Conservation (phyloP, 352 stramenopile species). For the Achlya hypogyna region DNA sequence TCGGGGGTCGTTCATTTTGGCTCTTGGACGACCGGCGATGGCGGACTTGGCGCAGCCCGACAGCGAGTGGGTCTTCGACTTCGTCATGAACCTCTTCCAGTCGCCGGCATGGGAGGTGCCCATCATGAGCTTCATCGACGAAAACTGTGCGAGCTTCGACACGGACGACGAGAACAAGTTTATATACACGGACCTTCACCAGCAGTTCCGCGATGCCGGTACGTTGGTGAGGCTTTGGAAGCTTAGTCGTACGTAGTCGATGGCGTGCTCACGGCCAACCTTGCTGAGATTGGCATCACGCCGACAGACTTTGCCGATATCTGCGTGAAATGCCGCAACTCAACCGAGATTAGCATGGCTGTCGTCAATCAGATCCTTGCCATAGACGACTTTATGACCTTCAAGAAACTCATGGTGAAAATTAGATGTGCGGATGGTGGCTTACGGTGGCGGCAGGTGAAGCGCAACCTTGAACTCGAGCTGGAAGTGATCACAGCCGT, state of each 20-base stretch:
- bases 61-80: slow-evolving; percentile 85
- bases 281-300: slow-evolving; percentile 82
- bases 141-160: slow-evolving; percentile 83
- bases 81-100: slow-evolving; percentile 79
- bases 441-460: slow-evolving; percentile 21
- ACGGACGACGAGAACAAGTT: slow-evolving; percentile 87
- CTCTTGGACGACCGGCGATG: neutral
- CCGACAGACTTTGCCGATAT: slow-evolving; percentile 73
- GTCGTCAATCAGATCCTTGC: slow-evolving; percentile 84
- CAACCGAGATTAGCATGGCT: slow-evolving; percentile 48
- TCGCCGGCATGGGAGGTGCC: slow-evolving; percentile 81
- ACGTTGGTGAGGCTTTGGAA: neutral
- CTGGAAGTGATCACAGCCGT: slow-evolving; percentile 80
- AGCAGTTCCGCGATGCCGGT: slow-evolving; percentile 67
- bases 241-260: slow-evolving; percentile 40
- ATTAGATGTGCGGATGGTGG: neutral
- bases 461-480: slow-evolving; percentile 86
- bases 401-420: slow-evolving; percentile 86
- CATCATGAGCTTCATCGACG: slow-evolving; percentile 86
- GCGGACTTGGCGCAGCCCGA: slow-evolving; percentile 44
- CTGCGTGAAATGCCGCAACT: slow-evolving; percentile 56
- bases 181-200: slow-evolving; percentile 74
- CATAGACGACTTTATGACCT: slow-evolving; percentile 86
- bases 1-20: neutral
- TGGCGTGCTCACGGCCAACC: slow-evolving; percentile 56